Base-by-base conservation (phyloP, 2,329 filamentous ascomycete species). In the Trichoderma guizhouense region DNA sequence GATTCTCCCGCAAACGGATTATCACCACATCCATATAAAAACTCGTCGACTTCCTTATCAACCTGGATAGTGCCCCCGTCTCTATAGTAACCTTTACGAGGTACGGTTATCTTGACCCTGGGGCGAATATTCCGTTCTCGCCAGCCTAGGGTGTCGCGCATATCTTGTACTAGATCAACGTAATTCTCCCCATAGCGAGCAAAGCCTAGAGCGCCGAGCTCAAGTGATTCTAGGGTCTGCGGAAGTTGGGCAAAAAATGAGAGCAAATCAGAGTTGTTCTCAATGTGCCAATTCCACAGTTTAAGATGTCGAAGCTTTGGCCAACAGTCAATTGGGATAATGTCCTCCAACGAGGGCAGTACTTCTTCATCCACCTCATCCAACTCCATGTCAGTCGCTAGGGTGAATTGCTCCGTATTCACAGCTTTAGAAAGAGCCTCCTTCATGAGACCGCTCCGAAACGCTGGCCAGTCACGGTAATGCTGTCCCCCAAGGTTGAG, bases 281-380 rank as follows among this genome's bases (percentile, higher is more conserved):
- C 64, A 0, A 81, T 76, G 0, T 76, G 15, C 7, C 79, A 78
- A 15, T 73, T 61, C 1, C 74, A 77, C 2, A 83, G 74, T 3
- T 75, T 72, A 71, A 83, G 80, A 34, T 80, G 79, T 0, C 73
- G 73, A 7, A 84, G 73, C 0, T 71, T 72, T 0, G 71, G 51
- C 80, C 77, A 81, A 1, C 71, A 74, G 0, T 78, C 72, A 3
- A 79, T 15, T 0, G 80, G 78, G 15, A 83, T 77, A 6, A 83
- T 76, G 3, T 58, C 75, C 2, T 71, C 60, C 7, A 83, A 71
- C 0, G 79, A 76, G 7, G 77, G 24, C 0, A 68, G 73, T 11
- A 74, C 5, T 55, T 61, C 30, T 24, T 67, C 21, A 21, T 67
- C 64, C 9, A 21, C 2, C 7, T 57, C 30, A 1, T 55, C 32